Percentiles rank a stretch among this genome's conserved stretches.
phyloP scores from a whole-genome alignment of 139 green algal species.

The Picochlorum sp. region DNA sequence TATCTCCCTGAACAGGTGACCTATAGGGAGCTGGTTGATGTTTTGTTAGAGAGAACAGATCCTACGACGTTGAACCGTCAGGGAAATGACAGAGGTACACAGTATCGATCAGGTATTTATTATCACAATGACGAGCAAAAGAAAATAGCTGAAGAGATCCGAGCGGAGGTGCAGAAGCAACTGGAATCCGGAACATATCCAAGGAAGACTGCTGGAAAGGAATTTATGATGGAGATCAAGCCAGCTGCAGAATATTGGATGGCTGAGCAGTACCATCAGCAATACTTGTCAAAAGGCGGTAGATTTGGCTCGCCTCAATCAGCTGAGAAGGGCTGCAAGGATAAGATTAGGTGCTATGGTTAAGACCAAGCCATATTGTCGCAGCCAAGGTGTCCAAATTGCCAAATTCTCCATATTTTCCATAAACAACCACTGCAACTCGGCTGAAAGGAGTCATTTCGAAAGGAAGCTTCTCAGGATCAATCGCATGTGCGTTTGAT shows the following conservation, averaged over 20 bases:
- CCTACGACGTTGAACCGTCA: constrained; percentile 70
- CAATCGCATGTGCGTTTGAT: constrained; percentile 11
- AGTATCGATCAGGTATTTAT: constrained; percentile 80
- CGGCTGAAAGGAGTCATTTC: constrained; percentile 24
- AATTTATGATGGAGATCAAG: constrained; percentile 52
- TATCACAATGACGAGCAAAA: constrained; percentile 62
- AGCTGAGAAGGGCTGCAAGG: constrained; percentile 55
- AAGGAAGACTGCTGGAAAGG: constrained; percentile 34
- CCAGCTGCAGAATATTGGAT: constrained; percentile 43
- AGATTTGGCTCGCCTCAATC: constrained; percentile 48
- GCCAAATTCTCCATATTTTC: neutral
- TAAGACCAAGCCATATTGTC: constrained; percentile 1
- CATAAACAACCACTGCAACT: neutral
- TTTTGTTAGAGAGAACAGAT: constrained; percentile 63
- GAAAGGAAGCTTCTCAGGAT: constrained; percentile 23
- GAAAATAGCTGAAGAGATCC: constrained; percentile 2
- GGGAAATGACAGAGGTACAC: constrained; percentile 64
- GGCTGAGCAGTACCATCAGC: constrained; percentile 48
- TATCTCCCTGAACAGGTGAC: constrained; percentile 61
- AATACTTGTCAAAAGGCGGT: constrained; percentile 62
- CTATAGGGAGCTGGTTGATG: constrained; percentile 61
- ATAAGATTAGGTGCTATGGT: constrained; percentile 62
- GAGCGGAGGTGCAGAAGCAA: constrained; percentile 11
- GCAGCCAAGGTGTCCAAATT: constrained; percentile 2
- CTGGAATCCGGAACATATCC: constrained; percentile 32